Evolutionary conservation across 345 rosid species (phyloP).

Genomic region (Salix arbutifolia): DNA sequence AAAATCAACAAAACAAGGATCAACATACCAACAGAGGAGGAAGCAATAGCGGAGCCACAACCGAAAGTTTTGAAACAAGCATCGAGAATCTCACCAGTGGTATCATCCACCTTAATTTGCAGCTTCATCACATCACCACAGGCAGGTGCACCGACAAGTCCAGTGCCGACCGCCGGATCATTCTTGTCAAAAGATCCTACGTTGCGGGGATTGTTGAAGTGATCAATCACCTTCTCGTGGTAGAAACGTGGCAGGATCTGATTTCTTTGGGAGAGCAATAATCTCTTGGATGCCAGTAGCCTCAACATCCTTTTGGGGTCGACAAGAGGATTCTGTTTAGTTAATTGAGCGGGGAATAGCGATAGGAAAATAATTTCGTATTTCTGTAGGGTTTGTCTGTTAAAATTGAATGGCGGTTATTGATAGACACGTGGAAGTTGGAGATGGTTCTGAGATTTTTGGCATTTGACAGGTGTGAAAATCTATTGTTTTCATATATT

Average conservation of each 20-base stretch:
- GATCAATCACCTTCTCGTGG: constrained; percentile 94
- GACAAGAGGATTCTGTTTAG: not conserved
- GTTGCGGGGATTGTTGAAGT: constrained; percentile 90
- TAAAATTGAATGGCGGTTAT: not conserved
- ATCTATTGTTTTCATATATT: not conserved
- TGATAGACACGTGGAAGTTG: constrained; percentile 6
- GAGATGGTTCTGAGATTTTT: not conserved
- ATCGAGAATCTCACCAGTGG: constrained; percentile 73
- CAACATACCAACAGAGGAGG: constrained; percentile 83
- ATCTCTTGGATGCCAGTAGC: constrained; percentile 44
- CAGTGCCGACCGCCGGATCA: constrained; percentile 81
- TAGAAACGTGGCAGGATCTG: constrained; percentile 45
- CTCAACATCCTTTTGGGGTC: constrained; percentile 34
- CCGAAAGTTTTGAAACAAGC: constrained; percentile 99
- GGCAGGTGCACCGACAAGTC: constrained; percentile 96
- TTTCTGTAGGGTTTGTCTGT: not conserved
- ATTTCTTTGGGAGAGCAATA: constrained; percentile 36
- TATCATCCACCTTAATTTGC: constrained; percentile 86
- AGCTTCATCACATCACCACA: constrained; percentile 99
- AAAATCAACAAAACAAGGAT: not conserved
- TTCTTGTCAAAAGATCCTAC: constrained; percentile 94
- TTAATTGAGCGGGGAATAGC: not conserved
- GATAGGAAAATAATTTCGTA: not conserved
- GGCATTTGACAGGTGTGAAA: not conserved
- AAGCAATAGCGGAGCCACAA: constrained; percentile 96